Evolutionary conservation across 495 filamentous ascomycete species (phyloP).

Genomic region (Penicillium steckii): DNA sequence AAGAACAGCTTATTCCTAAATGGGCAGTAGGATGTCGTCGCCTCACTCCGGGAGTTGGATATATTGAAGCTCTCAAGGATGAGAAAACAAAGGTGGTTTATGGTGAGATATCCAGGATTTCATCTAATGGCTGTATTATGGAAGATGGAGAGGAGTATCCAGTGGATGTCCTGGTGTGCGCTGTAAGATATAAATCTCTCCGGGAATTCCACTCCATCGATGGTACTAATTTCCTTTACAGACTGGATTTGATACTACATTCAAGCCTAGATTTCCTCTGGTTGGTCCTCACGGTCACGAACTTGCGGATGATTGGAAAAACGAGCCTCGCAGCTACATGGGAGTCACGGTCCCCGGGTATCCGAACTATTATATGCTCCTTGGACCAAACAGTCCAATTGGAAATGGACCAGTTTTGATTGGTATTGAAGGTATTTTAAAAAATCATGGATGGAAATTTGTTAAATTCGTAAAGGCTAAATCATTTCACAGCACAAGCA

Average conservation of each 20-base stretch:
- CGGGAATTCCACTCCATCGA: not conserved
- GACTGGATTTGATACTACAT: conserved; percentile 50
- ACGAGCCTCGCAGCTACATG: conserved; percentile 49
- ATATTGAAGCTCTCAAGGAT: conserved; percentile 35
- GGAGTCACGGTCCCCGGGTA: conserved; percentile 53
- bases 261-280: conserved; percentile 43
- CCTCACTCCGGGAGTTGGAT: conserved; percentile 37
- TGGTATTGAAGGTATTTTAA: conserved; percentile 6
- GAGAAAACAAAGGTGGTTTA: conserved; percentile 36
- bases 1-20: conserved; percentile 24
- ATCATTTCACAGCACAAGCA: conserved; percentile 33
- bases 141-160: conserved; percentile 33
- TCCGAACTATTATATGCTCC: conserved; percentile 57
- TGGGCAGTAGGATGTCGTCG: conserved; percentile 42
- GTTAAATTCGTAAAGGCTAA: not conserved
- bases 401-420: conserved; percentile 13
- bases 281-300: conserved; percentile 40
- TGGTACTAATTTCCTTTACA: not conserved
- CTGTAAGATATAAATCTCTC: conserved; percentile 7
- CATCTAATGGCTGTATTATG: conserved; percentile 33
- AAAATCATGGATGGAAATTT: not conserved
- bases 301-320: conserved; percentile 43
- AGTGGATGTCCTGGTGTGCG: conserved; percentile 38
- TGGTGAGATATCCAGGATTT: conserved; percentile 30
- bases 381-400: conserved; percentile 33